Percentiles rank a stretch among this genome's conserved stretches.
Conservation (phyloP, 2,329 filamentous ascomycete species). For the Xylaria sp. region DNA sequence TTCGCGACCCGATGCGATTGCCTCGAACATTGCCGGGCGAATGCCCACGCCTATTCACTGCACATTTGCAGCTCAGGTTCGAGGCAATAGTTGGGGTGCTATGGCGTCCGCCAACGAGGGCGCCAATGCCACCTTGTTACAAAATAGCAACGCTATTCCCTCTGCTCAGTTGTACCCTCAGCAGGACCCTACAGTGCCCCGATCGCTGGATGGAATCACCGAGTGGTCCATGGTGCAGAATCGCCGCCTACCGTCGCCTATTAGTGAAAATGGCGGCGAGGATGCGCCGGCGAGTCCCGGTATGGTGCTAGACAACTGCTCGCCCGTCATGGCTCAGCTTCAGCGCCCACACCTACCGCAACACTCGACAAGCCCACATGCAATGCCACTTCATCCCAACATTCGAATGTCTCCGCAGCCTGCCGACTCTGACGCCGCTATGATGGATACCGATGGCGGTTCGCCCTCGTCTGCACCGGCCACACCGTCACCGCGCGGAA, state of each 20-base stretch:
- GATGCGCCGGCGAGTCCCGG: conserved; percentile 53
- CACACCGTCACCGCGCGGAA: conserved; percentile 61
- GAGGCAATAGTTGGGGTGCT: conserved; percentile 61
- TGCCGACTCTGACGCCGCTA: conserved; percentile 44
- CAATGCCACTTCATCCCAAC: conserved; percentile 51
- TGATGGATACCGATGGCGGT: conserved; percentile 49
- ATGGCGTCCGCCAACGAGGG: conserved; percentile 46
- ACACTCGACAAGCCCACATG: conserved; percentile 50
- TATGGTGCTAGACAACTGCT: conserved; percentile 53
- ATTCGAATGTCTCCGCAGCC: conserved; percentile 48
- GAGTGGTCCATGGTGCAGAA: conserved; percentile 66
- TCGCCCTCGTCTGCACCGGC: conserved; percentile 50
- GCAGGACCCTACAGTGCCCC: conserved; percentile 59
- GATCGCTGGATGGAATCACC: conserved; percentile 56
- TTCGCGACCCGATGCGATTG: conserved; percentile 48
- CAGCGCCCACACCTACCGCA: conserved; percentile 50
- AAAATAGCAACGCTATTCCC: conserved; percentile 31
- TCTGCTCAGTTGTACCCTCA: conserved; percentile 49
- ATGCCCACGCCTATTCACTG: conserved; percentile 70
- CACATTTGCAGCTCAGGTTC: conserved; percentile 65
- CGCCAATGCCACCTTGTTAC: conserved; percentile 44
- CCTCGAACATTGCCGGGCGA: conserved; percentile 55
- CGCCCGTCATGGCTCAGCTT: conserved; percentile 48
- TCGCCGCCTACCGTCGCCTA: conserved; percentile 67
- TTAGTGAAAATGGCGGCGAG: conserved; percentile 64